Base-by-base conservation (phyloP, 306 rosid species). In the Begonia fuchsioides region DNA sequence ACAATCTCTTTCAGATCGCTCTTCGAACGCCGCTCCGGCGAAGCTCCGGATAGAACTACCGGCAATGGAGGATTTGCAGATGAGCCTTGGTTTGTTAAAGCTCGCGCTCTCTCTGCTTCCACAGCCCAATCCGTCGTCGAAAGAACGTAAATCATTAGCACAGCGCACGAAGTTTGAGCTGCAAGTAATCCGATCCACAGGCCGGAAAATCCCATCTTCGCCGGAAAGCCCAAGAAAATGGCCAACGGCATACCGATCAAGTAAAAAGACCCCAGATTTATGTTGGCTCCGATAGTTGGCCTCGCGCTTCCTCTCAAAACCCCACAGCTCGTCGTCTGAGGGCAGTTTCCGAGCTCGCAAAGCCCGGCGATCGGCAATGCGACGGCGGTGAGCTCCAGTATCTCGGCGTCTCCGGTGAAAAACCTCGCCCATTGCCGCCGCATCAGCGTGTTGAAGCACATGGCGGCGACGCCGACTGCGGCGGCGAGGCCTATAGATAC, bases 111-210 rank as follows among this genome's bases (percentile, higher is more conserved):
- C 8, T 71, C 61, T 0, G 68, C 84, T 15, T 79, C 75, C 10
- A 59, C 69, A 14, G 58, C 63, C 98, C 98, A 92, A 46, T 92
- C 96, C 0, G 98, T 92, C 15, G 59, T 75, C 54, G 56, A 61
- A 15, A 92, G 93, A 62, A 77, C 96, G 53, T 65, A 65, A 1
- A 92, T 9, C 98, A 92, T 92, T 54, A 85, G 81, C 44, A 62
- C 38, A 2, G 93, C 98, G 12, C 98, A 92, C 0, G 72, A 62
- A 47, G 51, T 93, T 78, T 92, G 98, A 54, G 98, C 98, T 1
- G 96, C 93, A 75, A 92, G 83, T 69, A 92, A 82, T 32, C 98
- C 98, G 3, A 92, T 47, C 98, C 98, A 92, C 10, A 92, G 86
- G 43, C 98, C 98, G 0, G 81, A 38, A 54, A 92, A 92, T 3